These are phyloP conservation scores for Patellifolia procumbens DNA, from an alignment of 179 eudicot genomes.

Conservation along the genomic window DNA sequence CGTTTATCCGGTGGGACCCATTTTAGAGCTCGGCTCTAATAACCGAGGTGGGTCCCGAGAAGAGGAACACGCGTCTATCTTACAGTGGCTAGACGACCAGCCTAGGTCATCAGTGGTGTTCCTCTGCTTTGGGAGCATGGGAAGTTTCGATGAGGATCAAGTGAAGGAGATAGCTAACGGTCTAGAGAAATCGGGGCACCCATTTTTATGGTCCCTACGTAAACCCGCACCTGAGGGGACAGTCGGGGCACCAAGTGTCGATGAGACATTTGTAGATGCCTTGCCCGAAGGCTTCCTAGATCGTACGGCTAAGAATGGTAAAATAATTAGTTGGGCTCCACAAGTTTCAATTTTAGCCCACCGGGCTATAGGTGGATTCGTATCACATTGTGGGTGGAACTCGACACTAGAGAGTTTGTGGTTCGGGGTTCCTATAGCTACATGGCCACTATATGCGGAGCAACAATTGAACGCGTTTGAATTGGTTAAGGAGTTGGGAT, in stretches of 20 bases:
- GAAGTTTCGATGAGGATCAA: conserved; percentile 27
- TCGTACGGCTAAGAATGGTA: conserved; percentile 7
- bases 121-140: conserved; percentile 40
- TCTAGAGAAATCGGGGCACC: conserved; percentile 20
- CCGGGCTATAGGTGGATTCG: conserved; percentile 26
- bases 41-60: conserved; percentile 11
- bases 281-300: conserved; percentile 32
- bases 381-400: conserved; percentile 40
- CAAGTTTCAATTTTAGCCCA: conserved; percentile 22
- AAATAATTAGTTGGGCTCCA: conserved; percentile 33
- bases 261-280: neutral
- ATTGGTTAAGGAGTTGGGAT: conserved; percentile 28
- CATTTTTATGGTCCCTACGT: conserved; percentile 37
- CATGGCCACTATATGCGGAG: conserved; percentile 35
- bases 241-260: neutral
- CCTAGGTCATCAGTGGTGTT: conserved; percentile 33
- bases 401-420: conserved; percentile 36
- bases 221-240: conserved; percentile 13
- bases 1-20: conserved; percentile 54
- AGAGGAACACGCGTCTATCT: conserved; percentile 16
- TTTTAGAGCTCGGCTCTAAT: conserved; percentile 31
- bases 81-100: conserved; percentile 34
- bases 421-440: conserved; percentile 35
- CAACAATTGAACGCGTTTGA: conserved; percentile 35
- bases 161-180: conserved; percentile 39